phyloP scores from a whole-genome alignment of 345 rosid species.

The Eucalyptus regnans region DNA sequence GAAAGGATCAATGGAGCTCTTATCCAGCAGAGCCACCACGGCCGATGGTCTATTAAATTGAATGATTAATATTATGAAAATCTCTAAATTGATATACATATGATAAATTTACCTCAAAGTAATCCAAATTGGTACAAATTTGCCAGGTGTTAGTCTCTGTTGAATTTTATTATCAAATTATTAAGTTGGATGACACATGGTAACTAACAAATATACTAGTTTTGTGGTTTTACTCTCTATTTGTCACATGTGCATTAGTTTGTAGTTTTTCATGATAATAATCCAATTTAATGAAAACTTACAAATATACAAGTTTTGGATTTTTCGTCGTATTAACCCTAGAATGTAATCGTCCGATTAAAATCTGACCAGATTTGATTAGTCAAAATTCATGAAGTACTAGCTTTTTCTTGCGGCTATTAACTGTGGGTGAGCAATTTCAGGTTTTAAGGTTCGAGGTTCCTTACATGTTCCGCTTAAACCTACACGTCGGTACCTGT shows the following conservation, averaged over 20 bases:
- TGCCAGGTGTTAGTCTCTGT: neutral
- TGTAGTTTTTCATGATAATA: accelerated
- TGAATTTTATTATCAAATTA: accelerated
- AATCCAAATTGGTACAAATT: no score
- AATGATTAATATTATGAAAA: no score
- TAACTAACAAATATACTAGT: accelerated
- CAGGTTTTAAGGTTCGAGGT: accelerated
- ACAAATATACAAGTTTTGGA: neutral
- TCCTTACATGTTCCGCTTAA: no score
- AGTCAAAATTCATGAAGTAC: neutral
- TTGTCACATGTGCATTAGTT: no score
- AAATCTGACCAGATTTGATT: neutral
- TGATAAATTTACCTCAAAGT: no score
- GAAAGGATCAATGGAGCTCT: no score
- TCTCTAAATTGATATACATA: accelerated
- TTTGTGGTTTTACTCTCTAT: no score
- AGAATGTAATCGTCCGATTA: accelerated
- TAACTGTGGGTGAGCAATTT: no score
- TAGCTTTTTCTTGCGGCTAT: neutral
- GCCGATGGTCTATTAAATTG: no score
- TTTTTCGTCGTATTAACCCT: no score
- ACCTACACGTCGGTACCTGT: accelerated
- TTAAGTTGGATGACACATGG: accelerated
- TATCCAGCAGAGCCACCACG: no score
- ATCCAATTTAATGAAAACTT: neutral